Base-by-base conservation (phyloP, 768 basidiomycete genomes). In the Suillus occidentalis region DNA sequence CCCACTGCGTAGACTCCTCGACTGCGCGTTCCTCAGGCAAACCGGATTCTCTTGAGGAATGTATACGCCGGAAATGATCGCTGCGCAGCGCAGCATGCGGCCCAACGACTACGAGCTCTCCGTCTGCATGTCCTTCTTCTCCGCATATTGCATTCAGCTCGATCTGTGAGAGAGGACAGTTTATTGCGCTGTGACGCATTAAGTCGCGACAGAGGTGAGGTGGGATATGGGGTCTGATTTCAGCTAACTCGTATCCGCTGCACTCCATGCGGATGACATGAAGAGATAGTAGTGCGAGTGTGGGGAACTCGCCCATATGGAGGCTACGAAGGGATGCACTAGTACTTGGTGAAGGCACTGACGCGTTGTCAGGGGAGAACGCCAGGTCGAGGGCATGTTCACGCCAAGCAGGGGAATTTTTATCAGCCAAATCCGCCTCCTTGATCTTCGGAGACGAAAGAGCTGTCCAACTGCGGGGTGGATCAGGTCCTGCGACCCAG, bases 81-180 rank as follows among this genome's bases (percentile, higher is more conserved):
- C 81, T 79, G 20, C 76, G 80, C 4, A 87, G 70, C 8, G 74
- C 67, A 10, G 82, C 82, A 28, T 77, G 71, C 0, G 87, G 87
- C 16, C 88, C 88, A 34, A 90, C 81, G 28, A 93, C 72, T 43
- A 92, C 72, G 13, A 91, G 76, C 65, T 92, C 91, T 0, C 89
- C 86, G 60, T 85, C 84, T 4, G 82, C 80, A 69, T 89, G 85
- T 1, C 84, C 81, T 6, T 84, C 75, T 0, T 80, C 77, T 40
- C 79, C 80, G 62, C 83, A 82, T 6, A 91, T 71, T 9, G 82
- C 78, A 60, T 81, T 81, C 22, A 92, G 78, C 63, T 84, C 83
- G 25, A 76, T 71, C 61, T 73, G 79, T 6, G 81, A 76, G 22
- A 92, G 75, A 2, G 91, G 91, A 1, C 76, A 72, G 62, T 87